Conservation (phyloP, 2,329 filamentous ascomycete species). For the Penicillium polonicum region DNA sequence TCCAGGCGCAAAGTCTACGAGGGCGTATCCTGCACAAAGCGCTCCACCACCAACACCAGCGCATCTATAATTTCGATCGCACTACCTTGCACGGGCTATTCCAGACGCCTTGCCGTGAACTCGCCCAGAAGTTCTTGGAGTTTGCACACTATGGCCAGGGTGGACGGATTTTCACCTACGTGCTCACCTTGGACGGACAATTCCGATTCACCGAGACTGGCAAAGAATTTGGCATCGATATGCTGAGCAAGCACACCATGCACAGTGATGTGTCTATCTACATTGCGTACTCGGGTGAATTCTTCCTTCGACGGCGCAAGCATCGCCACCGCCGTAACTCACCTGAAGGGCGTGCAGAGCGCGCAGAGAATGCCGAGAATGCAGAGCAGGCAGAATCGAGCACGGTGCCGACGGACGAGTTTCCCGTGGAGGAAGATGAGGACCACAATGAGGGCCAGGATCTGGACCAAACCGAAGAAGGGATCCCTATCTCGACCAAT, state of each 20-base stretch:
- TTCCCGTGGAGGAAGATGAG: constrained; percentile 33
- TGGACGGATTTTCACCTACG: constrained; percentile 85
- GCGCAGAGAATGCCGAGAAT: background rate
- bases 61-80: constrained; percentile 84
- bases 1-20: constrained; percentile 71
- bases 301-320: constrained; percentile 74
- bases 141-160: constrained; percentile 85
- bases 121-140: constrained; percentile 77
- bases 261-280: constrained; percentile 90
- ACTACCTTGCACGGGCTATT: constrained; percentile 72
- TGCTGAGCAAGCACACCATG: constrained; percentile 95
- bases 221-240: constrained; percentile 90
- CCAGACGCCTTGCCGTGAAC: constrained; percentile 63
- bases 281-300: constrained; percentile 89
- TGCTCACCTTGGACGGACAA: constrained; percentile 81
- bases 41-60: constrained; percentile 83
- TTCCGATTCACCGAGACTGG: constrained; percentile 93
- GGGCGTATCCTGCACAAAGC: constrained; percentile 80
- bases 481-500: constrained; percentile 47
- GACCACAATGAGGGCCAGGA: constrained; percentile 42
- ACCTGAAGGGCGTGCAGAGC: constrained; percentile 5
- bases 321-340: constrained; percentile 43
- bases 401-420: constrained; percentile 35
- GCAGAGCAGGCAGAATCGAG: background rate
- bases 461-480: constrained; percentile 26